Evolutionary conservation across 208 protist species (phyloP).

Genomic region (Polymyxa betae): DNA sequence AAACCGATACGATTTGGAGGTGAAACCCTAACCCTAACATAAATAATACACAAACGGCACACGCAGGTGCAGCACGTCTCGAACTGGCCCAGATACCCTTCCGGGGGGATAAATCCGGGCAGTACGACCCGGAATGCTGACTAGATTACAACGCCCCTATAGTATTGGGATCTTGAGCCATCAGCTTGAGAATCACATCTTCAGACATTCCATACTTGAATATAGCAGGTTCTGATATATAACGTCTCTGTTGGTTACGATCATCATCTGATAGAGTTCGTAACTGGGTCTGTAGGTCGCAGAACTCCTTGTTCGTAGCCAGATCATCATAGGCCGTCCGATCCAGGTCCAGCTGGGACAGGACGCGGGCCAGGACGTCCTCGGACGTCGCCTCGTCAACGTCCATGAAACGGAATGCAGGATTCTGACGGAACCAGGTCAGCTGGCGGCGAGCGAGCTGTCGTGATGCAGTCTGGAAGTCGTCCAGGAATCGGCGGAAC

Average conservation of each 20-base stretch:
- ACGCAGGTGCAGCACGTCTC: no score
- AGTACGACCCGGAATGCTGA: no score
- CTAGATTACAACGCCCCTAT: no score
- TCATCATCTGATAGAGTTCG: conserved; percentile 13
- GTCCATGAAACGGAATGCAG: background rate
- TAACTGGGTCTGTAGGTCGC: background rate
- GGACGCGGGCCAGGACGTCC: no score
- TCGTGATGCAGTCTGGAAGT: conserved; percentile 28
- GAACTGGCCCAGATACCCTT: no score
- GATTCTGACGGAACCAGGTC: background rate
- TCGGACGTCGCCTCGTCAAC: background rate
- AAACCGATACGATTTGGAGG: no score
- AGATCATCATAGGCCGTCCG: background rate
- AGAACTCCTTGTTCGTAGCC: background rate
- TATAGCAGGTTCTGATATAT: conserved; percentile 1
- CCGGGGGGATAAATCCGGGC: no score
- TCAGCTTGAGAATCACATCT: background rate
- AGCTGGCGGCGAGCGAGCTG: conserved; percentile 16
- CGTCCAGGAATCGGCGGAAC: conserved; percentile 10
- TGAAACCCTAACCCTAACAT: no score
- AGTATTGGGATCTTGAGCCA: no score
- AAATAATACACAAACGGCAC: no score
- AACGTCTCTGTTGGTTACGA: background rate
- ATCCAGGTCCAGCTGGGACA: background rate
- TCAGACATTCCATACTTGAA: conserved; percentile 17